Evolutionary conservation across 768 basidiomycete genomes (phyloP), one percentile per base, ranked within the genome.

Genomic region (Suillus brevipes): DNA sequence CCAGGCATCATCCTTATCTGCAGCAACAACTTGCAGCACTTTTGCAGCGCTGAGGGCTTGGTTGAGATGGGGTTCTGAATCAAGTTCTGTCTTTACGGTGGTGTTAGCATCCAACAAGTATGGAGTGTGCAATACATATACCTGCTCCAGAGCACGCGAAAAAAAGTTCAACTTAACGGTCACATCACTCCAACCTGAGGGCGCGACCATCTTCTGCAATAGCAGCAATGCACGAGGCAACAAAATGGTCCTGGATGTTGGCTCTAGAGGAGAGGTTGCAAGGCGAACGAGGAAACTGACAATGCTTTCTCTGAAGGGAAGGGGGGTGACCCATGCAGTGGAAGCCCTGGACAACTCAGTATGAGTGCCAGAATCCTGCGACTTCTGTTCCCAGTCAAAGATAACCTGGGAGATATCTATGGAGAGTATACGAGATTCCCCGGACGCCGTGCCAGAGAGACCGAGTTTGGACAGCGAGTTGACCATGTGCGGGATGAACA

Each of bases 231-330:
- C 88, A 64, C 88, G 85, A 28, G 89, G 87, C 50, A 89, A 78
- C 20, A 91, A 79, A 18, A 78, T 75, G 25, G 66, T 68, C 58
- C 74, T 78, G 34, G 77, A 75, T 7, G 79, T 77, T 7, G 82
- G 76, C n/a, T 82, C 82, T 63, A 87, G 82, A 1, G 84, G 78
- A 37, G 86, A 84, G 18, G 93, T 93, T 10, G 92, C 89, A 55
- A 99, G 83, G 56, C 97, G 90, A n/a, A 99, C 89, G 40, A 99
- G 85, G 77, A 95, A 97, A 79, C 94, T 95, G 67, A 98, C 91
- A 79, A 97, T 92, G 65, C 89, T 90, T 77, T 99, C 97, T 36
- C 94, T 86, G 64, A 94, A 88, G 25, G 84, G 82, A 36, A 92
- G 78, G 3, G 0, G 94, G 0, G 92, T 92, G 25, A 85, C 76